A percentile compares a stretch with the other conserved stretches of the same genome.
Evolutionary conservation across 495 filamentous ascomycete genomes (phyloP).

Genomic region (Penicillium subrubescens): DNA sequence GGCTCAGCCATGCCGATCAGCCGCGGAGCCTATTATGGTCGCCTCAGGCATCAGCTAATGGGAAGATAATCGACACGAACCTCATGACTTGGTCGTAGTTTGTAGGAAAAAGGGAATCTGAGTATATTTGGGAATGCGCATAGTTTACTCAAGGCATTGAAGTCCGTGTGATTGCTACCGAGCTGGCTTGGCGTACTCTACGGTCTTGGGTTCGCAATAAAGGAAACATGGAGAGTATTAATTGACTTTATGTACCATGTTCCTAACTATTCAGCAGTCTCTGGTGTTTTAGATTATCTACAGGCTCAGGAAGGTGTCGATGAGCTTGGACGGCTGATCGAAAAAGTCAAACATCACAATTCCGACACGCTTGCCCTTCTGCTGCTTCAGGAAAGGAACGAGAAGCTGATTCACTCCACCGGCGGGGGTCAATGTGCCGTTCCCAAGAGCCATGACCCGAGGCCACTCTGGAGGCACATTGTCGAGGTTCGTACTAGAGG

Average conservation of each 20-base stretch:
- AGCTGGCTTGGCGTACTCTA: no score
- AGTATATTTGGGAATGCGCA: no score
- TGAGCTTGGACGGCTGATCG: conserved; percentile 18
- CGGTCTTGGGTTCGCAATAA: no score
- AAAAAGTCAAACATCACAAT: conserved; percentile 58
- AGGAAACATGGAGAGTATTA: no score
- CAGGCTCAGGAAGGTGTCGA: conserved; percentile 21
- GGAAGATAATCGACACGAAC: not conserved
- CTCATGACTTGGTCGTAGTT: no score
- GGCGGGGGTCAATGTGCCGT: conserved; percentile 38
- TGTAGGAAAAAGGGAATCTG: no score
- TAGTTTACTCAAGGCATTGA: no score
- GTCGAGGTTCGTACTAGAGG: conserved; percentile 44
- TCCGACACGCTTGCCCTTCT: conserved; percentile 29
- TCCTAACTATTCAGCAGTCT: not conserved
- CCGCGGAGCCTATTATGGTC: not conserved
- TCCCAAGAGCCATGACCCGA: conserved; percentile 50
- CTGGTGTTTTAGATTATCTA: not conserved
- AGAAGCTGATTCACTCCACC: conserved; percentile 42
- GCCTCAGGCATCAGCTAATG: not conserved
- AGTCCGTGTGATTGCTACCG: no score
- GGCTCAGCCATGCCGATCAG: not conserved
- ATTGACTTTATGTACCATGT: not conserved
- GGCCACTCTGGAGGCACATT: conserved; percentile 48
- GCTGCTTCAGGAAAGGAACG: conserved; percentile 22